These are phyloP conservation scores for Tylopilus plumbeoviolaceoides DNA, from an alignment of 768 basidiomycete genomes.

Conservation along the genomic window DNA sequence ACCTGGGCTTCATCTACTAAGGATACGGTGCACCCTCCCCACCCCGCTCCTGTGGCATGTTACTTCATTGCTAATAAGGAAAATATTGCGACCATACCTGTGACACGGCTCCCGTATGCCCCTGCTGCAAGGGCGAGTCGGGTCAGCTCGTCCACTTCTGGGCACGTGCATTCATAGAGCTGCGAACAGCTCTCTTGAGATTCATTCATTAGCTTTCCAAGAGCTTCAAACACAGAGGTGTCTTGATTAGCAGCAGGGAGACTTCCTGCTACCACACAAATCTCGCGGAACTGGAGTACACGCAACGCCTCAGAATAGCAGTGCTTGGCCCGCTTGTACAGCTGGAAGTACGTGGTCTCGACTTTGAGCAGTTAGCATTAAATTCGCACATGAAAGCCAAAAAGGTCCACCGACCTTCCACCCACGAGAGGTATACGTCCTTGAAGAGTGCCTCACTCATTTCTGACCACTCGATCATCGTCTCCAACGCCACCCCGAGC, in stretches of 20 bases:
- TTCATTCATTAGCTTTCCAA: conserved; percentile 76
- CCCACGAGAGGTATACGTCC: conserved; percentile 72
- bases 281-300: conserved; percentile 71
- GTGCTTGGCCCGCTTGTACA: conserved; percentile 80
- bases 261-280: conserved; percentile 49
- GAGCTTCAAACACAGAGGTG: conserved; percentile 36
- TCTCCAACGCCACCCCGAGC: conserved; percentile 65
- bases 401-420: conserved; percentile 53
- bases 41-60: conserved; percentile 63
- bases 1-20: conserved; percentile 66
- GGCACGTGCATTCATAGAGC: conserved; percentile 76
- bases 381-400: background rate
- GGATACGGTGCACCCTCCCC: conserved; percentile 89
- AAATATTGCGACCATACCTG: conserved; percentile 43
- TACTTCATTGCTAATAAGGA: background rate
- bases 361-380: conserved; percentile 33
- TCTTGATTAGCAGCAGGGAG: conserved; percentile 13
- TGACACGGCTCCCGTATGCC: conserved; percentile 79
- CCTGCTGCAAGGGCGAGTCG: conserved; percentile 63
- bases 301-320: conserved; percentile 77
- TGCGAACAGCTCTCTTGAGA: conserved; percentile 68
- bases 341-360: conserved; percentile 74
- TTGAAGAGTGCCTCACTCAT: conserved; percentile 52
- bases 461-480: conserved; percentile 67
- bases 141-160: conserved; percentile 71